Evolutionary conservation across 805 yeast genomes (phyloP).

Genomic region (Maudiozyma barnettii): DNA sequence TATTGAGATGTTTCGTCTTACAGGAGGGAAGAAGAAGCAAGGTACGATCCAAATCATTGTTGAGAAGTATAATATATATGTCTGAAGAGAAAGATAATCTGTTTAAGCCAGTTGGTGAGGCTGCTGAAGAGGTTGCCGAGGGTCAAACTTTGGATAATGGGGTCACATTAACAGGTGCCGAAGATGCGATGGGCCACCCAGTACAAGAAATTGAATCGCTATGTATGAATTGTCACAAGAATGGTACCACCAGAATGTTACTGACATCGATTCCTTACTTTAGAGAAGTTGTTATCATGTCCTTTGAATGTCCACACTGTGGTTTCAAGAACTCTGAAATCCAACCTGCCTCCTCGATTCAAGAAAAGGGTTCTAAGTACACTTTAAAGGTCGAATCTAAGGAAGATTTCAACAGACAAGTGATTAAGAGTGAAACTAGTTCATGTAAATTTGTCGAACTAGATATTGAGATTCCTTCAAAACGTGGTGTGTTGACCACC

Average conservation of each 20-base stretch:
- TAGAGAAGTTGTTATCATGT: conserved; percentile 85
- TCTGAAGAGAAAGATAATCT: conserved; percentile 28
- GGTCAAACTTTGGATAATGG: conserved; percentile 28
- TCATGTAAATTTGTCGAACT: conserved; percentile 70
- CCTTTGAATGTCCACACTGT: conserved; percentile 94
- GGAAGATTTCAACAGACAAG: conserved; percentile 79
- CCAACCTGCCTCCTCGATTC: conserved; percentile 91
- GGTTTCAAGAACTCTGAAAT: conserved; percentile 83
- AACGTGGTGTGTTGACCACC: conserved; percentile 85
- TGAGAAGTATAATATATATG: background rate
- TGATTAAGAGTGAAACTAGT: conserved; percentile 84
- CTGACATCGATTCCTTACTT: conserved; percentile 87
- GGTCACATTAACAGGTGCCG: conserved; percentile 61
- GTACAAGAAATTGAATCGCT: conserved; percentile 91
- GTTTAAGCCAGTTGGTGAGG: conserved; percentile 53
- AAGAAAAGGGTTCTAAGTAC: conserved; percentile 77
- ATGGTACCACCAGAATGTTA: conserved; percentile 74
- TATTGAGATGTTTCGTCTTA: too few relatives aligned
- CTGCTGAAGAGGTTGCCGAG: conserved; percentile 39
- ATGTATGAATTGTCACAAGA: conserved; percentile 90
- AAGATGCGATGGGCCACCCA: conserved; percentile 81
- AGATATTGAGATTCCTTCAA: conserved; percentile 91
- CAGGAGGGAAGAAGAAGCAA: too few relatives aligned
- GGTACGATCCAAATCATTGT: too few relatives aligned
- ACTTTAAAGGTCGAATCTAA: conserved; percentile 54